Evolutionary conservation across 176 grass and related monocot species (phyloP).

Genomic region (Poa pratensis): DNA sequence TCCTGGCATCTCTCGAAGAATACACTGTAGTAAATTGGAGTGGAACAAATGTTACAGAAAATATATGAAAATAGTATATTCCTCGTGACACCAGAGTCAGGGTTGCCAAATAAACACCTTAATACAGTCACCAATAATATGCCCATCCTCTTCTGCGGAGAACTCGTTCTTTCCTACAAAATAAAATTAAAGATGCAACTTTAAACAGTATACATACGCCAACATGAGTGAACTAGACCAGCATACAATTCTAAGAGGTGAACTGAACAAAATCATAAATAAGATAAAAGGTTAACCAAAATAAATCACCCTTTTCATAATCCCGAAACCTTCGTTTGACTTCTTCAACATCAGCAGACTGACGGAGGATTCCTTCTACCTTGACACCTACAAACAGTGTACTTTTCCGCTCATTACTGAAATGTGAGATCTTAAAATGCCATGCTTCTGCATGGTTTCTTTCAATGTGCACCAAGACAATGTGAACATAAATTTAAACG

Average conservation of each 20-base stretch:
- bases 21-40: slow-evolving; percentile 68
- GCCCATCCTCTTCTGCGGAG: slow-evolving; percentile 92
- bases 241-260: slow-evolving; percentile 11
- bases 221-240: slow-evolving; percentile 25
- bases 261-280: slow-evolving; percentile 37
- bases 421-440: slow-evolving; percentile 6
- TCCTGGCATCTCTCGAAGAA: slow-evolving; percentile 89
- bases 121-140: slow-evolving; percentile 98
- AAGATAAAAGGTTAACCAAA: slow-evolving; percentile 33
- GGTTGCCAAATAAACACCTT: slow-evolving; percentile 68
- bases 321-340: slow-evolving; percentile 85
- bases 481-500: slow-evolving; percentile 15
- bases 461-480: slow-evolving; percentile 28
- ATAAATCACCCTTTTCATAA: slow-evolving; percentile 89
- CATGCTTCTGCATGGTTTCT: slow-evolving; percentile 13
- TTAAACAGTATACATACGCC: slow-evolving; percentile 26
- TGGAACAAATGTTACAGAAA: slow-evolving; percentile 34
- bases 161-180: slow-evolving; percentile 90
- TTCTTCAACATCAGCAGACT: slow-evolving; percentile 99
- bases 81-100: slow-evolving; percentile 15
- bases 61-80: slow-evolving; percentile 29
- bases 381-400: slow-evolving; percentile 71
- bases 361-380: slow-evolving; percentile 93
- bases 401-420: slow-evolving; percentile 26
- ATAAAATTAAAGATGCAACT: slow-evolving; percentile 36